Evolutionary conservation across 352 stramenopile species (phyloP).

Genomic region (Globisporangium spinosum): DNA sequence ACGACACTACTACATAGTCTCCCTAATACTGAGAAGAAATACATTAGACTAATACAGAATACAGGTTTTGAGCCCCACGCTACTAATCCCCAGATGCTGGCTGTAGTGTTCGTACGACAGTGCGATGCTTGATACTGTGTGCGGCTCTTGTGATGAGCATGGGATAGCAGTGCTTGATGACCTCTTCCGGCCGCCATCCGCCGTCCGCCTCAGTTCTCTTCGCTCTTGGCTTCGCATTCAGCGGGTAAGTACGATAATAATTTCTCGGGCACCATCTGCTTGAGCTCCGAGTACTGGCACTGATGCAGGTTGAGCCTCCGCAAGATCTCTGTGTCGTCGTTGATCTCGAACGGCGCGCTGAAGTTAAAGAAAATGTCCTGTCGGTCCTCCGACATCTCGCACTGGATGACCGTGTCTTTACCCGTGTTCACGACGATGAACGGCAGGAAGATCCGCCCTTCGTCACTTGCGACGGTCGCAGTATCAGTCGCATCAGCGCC

Average conservation of each 20-base stretch:
- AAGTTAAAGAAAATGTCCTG: slow-evolving; percentile 98
- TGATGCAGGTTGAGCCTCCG: slow-evolving; percentile 92
- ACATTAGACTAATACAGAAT: not conserved
- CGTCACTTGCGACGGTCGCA: slow-evolving; percentile 26
- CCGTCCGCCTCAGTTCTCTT: slow-evolving; percentile 30
- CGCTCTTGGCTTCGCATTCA: slow-evolving; percentile 76
- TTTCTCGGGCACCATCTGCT: slow-evolving; percentile 71
- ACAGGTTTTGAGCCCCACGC: not conserved
- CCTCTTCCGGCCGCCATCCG: not conserved
- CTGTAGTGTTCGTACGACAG: not conserved
- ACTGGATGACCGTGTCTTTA: slow-evolving; percentile 94
- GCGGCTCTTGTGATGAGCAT: not conserved
- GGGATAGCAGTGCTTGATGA: not conserved
- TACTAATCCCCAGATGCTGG: not conserved
- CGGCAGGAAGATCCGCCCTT: slow-evolving; percentile 91
- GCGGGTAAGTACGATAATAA: slow-evolving; percentile 70
- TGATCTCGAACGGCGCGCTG: slow-evolving; percentile 95
- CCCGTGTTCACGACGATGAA: slow-evolving; percentile 97
- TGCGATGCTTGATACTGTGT: not conserved
- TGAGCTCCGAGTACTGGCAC: slow-evolving; percentile 53
- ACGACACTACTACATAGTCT: not conserved
- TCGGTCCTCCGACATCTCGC: slow-evolving; percentile 94
- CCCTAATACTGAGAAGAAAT: not conserved
- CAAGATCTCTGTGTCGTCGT: slow-evolving; percentile 96
- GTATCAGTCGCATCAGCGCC: not conserved